A percentile compares a stretch with the other conserved stretches of the same genome.
Conservation (phyloP, 495 filamentous ascomycete genomes). For the Podospora australis region DNA sequence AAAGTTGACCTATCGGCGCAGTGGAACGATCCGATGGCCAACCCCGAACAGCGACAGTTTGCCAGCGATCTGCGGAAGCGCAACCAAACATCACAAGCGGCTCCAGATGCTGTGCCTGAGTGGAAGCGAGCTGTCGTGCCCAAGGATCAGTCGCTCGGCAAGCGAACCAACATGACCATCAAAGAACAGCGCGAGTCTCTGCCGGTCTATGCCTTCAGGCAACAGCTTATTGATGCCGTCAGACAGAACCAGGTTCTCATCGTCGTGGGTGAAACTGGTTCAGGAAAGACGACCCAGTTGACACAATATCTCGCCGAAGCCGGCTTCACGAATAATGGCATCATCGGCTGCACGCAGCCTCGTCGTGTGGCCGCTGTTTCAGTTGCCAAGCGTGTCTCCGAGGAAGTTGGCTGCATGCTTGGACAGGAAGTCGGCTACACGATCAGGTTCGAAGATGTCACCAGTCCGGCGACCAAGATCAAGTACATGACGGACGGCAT, state of each 20-base stretch:
- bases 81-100: conserved; percentile 34
- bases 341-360: conserved; percentile 96
- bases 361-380: conserved; percentile 96
- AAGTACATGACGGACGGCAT: conserved; percentile 99
- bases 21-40: conserved; percentile 95
- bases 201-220: conserved; percentile 85
- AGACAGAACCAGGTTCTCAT: conserved; percentile 84
- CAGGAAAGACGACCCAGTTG: conserved; percentile 94
- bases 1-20: conserved; percentile 86
- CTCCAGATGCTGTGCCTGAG: conserved; percentile 67
- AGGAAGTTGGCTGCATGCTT: conserved; percentile 88
- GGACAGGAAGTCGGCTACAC: conserved; percentile 95
- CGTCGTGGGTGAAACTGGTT: conserved; percentile 95
- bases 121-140: conserved; percentile 85
- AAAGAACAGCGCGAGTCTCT: conserved; percentile 90
- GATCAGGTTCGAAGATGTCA: conserved; percentile 95
- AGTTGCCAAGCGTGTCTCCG: conserved; percentile 91
- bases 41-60: conserved; percentile 76
- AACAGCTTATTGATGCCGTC: conserved; percentile 83
- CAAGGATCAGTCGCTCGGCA: conserved; percentile 77
- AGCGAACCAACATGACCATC: conserved; percentile 84
- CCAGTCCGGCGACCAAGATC: conserved; percentile 82
- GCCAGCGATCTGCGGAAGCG: conserved; percentile 68
- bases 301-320: conserved; percentile 93
- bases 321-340: conserved; percentile 80